phyloP scores from a whole-genome alignment of 331 rosid species.

The Rosa hybrid region DNA sequence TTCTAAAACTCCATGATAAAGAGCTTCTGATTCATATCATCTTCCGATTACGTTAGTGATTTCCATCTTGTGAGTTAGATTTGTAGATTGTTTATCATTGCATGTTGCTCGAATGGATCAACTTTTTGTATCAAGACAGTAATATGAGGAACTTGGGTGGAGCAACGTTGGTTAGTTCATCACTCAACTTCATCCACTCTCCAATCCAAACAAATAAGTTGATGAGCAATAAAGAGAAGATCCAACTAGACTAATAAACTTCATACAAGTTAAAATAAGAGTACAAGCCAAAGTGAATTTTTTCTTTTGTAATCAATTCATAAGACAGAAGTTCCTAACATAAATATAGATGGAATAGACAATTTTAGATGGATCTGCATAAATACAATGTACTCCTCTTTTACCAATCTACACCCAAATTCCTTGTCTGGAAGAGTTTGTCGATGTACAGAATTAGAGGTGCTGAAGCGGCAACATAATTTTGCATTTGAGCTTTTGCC shows the following conservation, averaged over 20 bases:
- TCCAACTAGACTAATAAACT: neutral
- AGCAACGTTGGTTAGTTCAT: neutral
- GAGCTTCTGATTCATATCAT: neutral
- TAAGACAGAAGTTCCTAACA: neutral
- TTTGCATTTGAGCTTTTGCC: constrained; percentile 74
- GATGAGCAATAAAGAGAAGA: neutral
- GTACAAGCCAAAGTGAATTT: neutral
- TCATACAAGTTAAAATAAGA: neutral
- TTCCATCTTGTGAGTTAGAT: neutral
- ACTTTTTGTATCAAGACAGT: neutral
- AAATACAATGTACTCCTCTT: constrained; percentile 4
- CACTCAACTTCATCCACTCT: too few species aligned
- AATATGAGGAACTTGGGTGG: neutral
- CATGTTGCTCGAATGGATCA: neutral
- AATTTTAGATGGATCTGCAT: neutral
- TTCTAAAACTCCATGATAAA: too few species aligned
- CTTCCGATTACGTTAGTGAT: neutral
- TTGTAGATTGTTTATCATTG: neutral
- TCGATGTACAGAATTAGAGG: constrained; percentile 69
- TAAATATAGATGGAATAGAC: neutral
- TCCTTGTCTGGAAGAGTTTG: constrained; percentile 69
- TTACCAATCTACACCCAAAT: constrained; percentile 90
- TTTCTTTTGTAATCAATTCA: neutral
- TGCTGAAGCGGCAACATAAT: constrained; percentile 54
- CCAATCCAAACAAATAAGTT: neutral